phyloP scores from a whole-genome alignment of 148 eudicot genomes.

The Mesembryanthemum crystallinum region DNA sequence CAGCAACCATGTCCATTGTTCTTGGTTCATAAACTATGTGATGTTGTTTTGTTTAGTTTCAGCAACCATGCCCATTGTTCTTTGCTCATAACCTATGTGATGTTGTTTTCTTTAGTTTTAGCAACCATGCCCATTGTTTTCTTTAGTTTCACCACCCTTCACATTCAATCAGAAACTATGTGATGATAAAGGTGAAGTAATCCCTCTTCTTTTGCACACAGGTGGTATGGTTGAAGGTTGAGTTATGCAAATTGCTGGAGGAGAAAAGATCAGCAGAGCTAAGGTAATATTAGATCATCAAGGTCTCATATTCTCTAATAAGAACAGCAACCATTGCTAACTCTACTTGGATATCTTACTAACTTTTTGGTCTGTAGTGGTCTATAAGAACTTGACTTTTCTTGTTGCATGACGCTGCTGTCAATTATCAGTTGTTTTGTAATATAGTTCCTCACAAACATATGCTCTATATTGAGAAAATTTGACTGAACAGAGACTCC shows the following conservation, averaged over 20 bases:
- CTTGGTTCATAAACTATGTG: not conserved
- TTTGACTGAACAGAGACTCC: not conserved
- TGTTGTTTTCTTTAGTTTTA: too few relatives aligned
- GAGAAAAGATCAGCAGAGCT: conserved; percentile 87
- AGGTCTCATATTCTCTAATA: conserved; percentile 7
- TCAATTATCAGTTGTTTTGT: not conserved
- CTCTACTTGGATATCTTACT: not conserved
- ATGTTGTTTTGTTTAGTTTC: too few relatives aligned
- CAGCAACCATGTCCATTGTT: too few relatives aligned
- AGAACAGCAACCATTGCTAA: not conserved
- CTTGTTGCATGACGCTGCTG: too few relatives aligned
- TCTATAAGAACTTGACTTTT: not conserved
- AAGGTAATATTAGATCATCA: conserved; percentile 47
- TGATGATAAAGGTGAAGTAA: conserved; percentile 2
- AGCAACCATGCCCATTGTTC: too few relatives aligned
- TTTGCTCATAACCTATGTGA: too few relatives aligned
- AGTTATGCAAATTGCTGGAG: conserved; percentile 81
- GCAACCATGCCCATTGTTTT: too few relatives aligned
- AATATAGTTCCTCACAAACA: not conserved
- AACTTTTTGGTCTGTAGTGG: too few relatives aligned
- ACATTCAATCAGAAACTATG: too few relatives aligned
- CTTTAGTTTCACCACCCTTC: too few relatives aligned
- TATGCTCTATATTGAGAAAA: not conserved
- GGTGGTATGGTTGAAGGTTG: conserved; percentile 86
- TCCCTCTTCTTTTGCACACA: conserved; percentile 29